Percentiles rank a stretch among this genome's conserved stretches.
Conservation (phyloP, 2,329 filamentous ascomycete genomes). For the Pseudocercospora vitis region DNA sequence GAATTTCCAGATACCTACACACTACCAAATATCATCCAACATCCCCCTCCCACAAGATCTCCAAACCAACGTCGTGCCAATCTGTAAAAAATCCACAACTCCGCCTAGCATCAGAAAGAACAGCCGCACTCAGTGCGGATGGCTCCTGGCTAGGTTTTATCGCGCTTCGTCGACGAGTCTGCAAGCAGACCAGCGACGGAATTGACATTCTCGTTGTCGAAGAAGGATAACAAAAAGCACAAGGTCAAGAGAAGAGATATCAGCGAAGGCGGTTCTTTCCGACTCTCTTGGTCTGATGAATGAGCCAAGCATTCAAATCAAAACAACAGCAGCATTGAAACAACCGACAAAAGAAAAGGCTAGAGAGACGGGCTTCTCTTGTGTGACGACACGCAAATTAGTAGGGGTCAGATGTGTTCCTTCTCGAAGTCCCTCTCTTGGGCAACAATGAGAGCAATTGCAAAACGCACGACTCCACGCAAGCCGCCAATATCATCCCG, state of each 20-base stretch:
- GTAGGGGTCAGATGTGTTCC: slow-evolving; percentile 17
- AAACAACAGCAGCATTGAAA: slow-evolving; percentile 13
- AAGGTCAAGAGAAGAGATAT: slow-evolving; percentile 18
- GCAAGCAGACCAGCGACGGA: slow-evolving; percentile 16
- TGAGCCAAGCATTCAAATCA: slow-evolving; percentile 1
- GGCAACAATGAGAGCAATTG: background rate
- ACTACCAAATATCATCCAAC: slow-evolving; percentile 18
- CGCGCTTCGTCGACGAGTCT: slow-evolving; percentile 18
- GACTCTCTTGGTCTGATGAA: slow-evolving; percentile 11
- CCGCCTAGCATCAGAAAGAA: background rate
- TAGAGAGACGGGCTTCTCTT: background rate
- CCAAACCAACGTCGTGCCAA: slow-evolving; percentile 21
- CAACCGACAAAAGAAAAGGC: slow-evolving; percentile 6
- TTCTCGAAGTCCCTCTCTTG: slow-evolving; percentile 4
- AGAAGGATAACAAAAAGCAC: slow-evolving; percentile 15
- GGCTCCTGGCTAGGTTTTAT: background rate
- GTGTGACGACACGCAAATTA: slow-evolving; percentile 17
- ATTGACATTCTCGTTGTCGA: slow-evolving; percentile 15
- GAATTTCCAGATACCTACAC: slow-evolving; percentile 13
- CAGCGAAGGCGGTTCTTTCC: slow-evolving; percentile 34
- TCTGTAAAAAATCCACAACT: slow-evolving; percentile 1
- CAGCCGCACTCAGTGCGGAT: background rate
- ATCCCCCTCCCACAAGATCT: slow-evolving; percentile 18
- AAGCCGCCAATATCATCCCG: background rate
- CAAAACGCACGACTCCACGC: slow-evolving; percentile 2